Base-by-base conservation (phyloP, 805 yeast genomes). In the Ogataea trehalophila region DNA sequence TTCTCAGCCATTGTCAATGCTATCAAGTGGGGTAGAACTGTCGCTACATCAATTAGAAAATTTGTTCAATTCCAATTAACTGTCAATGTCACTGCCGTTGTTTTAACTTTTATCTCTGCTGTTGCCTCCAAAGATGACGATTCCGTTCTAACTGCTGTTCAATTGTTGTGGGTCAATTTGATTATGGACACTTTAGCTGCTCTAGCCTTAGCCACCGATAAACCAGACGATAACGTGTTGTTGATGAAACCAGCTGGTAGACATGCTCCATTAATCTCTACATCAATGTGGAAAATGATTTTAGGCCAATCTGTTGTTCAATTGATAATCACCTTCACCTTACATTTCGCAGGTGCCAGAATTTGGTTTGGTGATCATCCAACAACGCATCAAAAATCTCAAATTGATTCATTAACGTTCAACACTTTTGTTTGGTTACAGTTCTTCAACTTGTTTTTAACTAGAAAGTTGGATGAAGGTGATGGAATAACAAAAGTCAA, bases 121-220 rank as follows among this genome's bases (percentile, higher is more conserved):
- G 95, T 92, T 45, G 88, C 91, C 1, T 81, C 90, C 5, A 67
- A 80, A 26, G 85, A 82, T 42, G 92, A 91, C 55, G 69, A 77
- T 37, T 87, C 97, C 5, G 99, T 94, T 9, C 74, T 94, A 59
- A 92, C 98, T 29, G 99, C 99, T 0, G 99, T 94, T 41, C 99
- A 94, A 70, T 79, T 94, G 56, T 74, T 94, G 53, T 94, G 99
- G 99, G 97, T 94, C 43, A 94, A 94, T 67, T 75, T 94, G 66
- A 94, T 94, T 59, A 94, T 94, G 99, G 99, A 94, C 67, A 94
- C 99, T 0, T 77, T 94, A 53, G 99, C 99, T 3, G 99, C 99
- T 3, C 75, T 94, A 58, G 99, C 99, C 0, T 76, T 94, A 58
- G 99, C 99, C 6, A 94, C 99, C 3, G 99, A 94, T 65, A 91